Evolutionary conservation across 148 eudicot genomes (phyloP), one percentile per base, ranked within the genome.

Genomic region (Rhododendron henanense): DNA sequence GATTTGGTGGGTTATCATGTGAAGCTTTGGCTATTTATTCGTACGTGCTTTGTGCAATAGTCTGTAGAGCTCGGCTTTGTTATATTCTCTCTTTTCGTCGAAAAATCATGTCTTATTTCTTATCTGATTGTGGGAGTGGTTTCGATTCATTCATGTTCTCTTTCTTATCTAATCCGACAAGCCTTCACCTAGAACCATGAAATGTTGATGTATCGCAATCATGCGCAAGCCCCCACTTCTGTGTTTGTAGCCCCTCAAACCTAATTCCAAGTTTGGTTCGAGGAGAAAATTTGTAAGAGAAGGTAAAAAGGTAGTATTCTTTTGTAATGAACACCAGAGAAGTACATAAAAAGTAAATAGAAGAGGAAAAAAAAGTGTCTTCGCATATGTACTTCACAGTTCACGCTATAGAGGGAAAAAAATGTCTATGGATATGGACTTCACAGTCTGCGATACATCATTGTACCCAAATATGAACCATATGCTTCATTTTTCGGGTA

Each of bases 1-100:
- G 85, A 88, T 91, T 91, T 85, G 90, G 88, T 83, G 83, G 76
- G 81, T 81, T 83, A 80, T 23, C 81, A 37, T 51, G 63, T 25
- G 86, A 53, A 79, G 71, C 84, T 83, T 74, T 75, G 47, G 65
- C 47, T 71, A 75, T 37, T 73, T 33, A 15, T 84, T 23, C 74
- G 39, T 23, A 13, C 31, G 81, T 84, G 48, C 51, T 79, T 84
- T 53, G 71, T 35, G 81, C 57, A 50, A 53, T 84, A 35, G 81
- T 67, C 33, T 84, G 48, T 51, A 50, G 69, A 73, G 69, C 33
- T 51, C 75, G 6, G 50, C 5, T 28, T 69, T 25, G 4, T 67
- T 14, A 2, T 14, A 5, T 83, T 1, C 76, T 41, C 47, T 55
- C 14, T 55, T 19, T 61, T 63, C 4, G 1, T 6, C 1, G 2